Evolutionary conservation across 495 filamentous ascomycete genomes (phyloP).

Genomic region (Hypoxylon subgilvum): DNA sequence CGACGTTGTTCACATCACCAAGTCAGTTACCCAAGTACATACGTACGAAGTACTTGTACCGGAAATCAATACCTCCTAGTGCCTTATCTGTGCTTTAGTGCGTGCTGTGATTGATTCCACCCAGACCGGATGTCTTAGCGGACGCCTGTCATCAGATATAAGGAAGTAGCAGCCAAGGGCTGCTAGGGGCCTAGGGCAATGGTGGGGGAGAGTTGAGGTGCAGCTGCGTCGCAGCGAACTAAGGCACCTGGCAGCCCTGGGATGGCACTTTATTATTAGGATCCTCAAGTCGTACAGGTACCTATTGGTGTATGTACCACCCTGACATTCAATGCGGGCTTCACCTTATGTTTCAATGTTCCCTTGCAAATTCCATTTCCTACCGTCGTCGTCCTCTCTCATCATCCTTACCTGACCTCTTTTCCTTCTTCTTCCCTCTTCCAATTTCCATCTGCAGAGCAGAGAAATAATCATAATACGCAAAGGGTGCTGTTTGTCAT

Average conservation of each 20-base stretch:
- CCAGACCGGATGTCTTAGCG: slow-evolving; percentile 17
- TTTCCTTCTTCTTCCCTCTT: slow-evolving; percentile 13
- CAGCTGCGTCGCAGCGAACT: not conserved
- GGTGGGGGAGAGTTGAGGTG: slow-evolving; percentile 2
- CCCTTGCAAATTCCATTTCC: slow-evolving; percentile 15
- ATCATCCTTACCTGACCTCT: slow-evolving; percentile 6
- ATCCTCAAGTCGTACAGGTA: slow-evolving; percentile 15
- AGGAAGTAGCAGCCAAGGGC: too few species aligned
- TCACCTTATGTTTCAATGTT: slow-evolving; percentile 16
- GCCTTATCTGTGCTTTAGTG: too few species aligned
- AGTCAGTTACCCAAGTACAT: too few species aligned
- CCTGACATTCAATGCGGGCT: not conserved
- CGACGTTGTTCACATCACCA: too few species aligned
- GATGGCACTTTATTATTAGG: slow-evolving; percentile 26
- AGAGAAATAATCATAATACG: slow-evolving; percentile 25
- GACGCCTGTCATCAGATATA: too few species aligned
- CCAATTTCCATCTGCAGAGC: slow-evolving; percentile 27
- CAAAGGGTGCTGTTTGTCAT: slow-evolving; percentile 12
- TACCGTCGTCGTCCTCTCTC: slow-evolving; percentile 1
- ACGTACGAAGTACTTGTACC: not conserved
- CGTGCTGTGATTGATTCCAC: too few species aligned
- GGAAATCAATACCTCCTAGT: not conserved
- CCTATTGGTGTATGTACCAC: not conserved
- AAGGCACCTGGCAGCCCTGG: not conserved
- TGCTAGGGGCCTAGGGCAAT: not conserved